These are phyloP conservation scores for Pseudocercospora macadamiae DNA, from an alignment of 2,329 filamentous ascomycete genomes.

Conservation along the genomic window DNA sequence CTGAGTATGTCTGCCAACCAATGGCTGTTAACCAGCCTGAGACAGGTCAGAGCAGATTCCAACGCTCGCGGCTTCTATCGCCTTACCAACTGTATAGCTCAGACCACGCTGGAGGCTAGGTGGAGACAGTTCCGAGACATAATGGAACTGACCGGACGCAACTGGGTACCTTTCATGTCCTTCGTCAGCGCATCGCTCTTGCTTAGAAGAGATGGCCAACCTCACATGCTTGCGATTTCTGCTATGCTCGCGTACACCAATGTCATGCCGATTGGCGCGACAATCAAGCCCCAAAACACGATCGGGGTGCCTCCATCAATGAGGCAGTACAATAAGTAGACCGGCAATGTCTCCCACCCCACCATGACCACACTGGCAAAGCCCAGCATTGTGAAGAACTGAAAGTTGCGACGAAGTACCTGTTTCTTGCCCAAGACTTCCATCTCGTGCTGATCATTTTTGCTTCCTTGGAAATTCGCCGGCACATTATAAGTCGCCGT, in stretches of 20 bases:
- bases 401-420: conserved; percentile 21
- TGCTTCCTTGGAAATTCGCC: background rate
- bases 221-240: conserved; percentile 40
- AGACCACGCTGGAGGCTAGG: conserved; percentile 43
- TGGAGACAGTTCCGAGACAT: conserved; percentile 45
- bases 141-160: conserved; percentile 5
- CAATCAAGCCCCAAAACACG: conserved; percentile 40
- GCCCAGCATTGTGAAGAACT: conserved; percentile 29
- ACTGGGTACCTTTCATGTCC: background rate
- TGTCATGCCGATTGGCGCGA: conserved; percentile 39
- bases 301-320: conserved; percentile 35
- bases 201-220: background rate
- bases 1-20: conserved; percentile 30
- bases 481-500: background rate
- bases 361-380: conserved; percentile 27
- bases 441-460: background rate
- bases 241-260: conserved; percentile 39
- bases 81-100: conserved; percentile 39
- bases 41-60: background rate
- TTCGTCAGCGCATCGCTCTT: background rate
- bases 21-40: conserved; percentile 26
- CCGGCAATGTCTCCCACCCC: conserved; percentile 25
- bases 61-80: too few species aligned
- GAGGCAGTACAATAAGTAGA: conserved; percentile 7
- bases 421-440: background rate